A percentile compares a stretch with the other conserved stretches of the same genome.
Conservation (phyloP, 1,284 basidiomycete species). For the Laetiporus sulphureus region DNA sequence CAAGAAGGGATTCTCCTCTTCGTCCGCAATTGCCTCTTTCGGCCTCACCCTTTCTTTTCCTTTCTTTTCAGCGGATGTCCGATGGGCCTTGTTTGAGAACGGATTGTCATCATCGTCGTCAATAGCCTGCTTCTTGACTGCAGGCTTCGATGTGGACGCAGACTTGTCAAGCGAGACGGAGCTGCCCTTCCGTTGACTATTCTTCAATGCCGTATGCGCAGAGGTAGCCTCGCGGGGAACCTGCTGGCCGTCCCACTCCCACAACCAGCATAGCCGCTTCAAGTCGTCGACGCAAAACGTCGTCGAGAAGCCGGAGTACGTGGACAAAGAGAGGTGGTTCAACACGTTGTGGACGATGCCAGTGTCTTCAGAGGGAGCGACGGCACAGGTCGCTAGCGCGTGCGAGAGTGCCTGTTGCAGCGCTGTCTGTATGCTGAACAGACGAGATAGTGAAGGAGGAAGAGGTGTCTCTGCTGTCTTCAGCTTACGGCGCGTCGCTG, state of each 20-base stretch:
- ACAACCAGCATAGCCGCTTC: constrained; percentile 75
- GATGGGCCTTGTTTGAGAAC: constrained; percentile 4
- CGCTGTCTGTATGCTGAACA: constrained; percentile 55
- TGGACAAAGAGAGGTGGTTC: constrained; percentile 62
- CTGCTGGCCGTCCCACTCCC: constrained; percentile 70
- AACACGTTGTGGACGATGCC: constrained; percentile 72
- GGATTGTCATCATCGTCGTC: constrained; percentile 42
- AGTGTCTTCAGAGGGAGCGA: constrained; percentile 69
- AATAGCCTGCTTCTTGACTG: constrained; percentile 3
- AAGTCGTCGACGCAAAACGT: constrained; percentile 63
- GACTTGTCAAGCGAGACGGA: constrained; percentile 17
- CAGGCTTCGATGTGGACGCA: not conserved
- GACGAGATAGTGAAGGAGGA: constrained; percentile 52
- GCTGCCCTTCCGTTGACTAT: constrained; percentile 35
- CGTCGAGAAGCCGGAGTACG: constrained; percentile 59
- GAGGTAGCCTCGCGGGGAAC: constrained; percentile 5
- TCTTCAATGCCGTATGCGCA: constrained; percentile 20
- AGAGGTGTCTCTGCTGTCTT: constrained; percentile 31
- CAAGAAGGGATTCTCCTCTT: constrained; percentile 73
- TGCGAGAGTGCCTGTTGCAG: constrained; percentile 76
- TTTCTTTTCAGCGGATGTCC: not conserved
- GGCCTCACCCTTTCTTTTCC: constrained; percentile 21
- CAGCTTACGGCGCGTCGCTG: constrained; percentile 26
- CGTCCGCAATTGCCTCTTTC: no score
- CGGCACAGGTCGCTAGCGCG: constrained; percentile 71